Percentiles rank a stretch among this genome's conserved stretches.
Evolutionary conservation across 2,329 filamentous ascomycete genomes (phyloP).

Genomic region (Calonectria crousiana): DNA sequence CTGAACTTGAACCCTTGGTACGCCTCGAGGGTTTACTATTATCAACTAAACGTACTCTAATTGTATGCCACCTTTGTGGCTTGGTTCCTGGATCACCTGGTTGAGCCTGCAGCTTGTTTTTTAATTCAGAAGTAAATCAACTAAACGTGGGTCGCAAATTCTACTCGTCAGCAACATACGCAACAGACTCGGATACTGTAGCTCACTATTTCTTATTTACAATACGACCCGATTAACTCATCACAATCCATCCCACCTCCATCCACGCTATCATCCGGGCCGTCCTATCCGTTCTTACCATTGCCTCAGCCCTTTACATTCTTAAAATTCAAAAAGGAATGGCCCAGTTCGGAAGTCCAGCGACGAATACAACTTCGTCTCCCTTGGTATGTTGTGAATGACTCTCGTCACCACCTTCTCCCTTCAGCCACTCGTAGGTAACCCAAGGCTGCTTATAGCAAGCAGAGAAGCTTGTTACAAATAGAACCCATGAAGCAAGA

Average conservation of each 20-base stretch:
- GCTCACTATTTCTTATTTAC: neutral
- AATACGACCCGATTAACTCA: neutral
- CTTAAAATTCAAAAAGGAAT: neutral
- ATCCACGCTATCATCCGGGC: neutral
- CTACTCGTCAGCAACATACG: neutral
- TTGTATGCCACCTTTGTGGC: too few relatives aligned
- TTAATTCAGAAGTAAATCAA: too few relatives aligned
- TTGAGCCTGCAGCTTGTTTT: too few relatives aligned
- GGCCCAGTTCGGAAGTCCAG: neutral
- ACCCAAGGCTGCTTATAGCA: too few relatives aligned
- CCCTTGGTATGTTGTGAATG: neutral
- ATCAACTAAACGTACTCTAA: neutral
- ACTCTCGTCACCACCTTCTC: too few relatives aligned
- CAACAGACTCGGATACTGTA: neutral
- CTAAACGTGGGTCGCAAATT: neutral
- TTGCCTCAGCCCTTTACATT: neutral
- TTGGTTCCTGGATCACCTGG: too few relatives aligned
- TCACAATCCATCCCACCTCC: neutral
- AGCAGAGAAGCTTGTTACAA: too few relatives aligned
- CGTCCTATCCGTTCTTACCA: neutral
- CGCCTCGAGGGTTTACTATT: neutral
- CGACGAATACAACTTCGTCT: neutral
- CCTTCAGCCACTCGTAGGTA: too few relatives aligned
- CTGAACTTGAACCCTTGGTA: neutral
- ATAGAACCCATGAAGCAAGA: too few relatives aligned